Conservation (phyloP, 2,329 filamentous ascomycete species). For the Phialemonium atrogriseum region DNA sequence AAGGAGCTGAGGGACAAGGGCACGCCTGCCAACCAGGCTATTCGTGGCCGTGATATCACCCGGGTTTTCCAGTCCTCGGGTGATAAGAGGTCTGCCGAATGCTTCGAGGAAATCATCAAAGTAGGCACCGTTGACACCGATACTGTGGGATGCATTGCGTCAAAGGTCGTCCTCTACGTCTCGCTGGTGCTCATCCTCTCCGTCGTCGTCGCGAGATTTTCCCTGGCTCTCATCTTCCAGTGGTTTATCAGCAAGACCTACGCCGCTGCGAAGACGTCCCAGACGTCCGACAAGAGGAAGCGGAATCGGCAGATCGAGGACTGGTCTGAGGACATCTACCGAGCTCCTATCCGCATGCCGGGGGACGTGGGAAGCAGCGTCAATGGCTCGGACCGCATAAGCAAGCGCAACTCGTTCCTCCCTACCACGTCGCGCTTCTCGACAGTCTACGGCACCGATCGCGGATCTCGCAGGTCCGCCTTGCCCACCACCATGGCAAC, state of each 20-base stretch:
- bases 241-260: constrained; percentile 92
- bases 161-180: constrained; percentile 91
- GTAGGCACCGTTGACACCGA: constrained; percentile 94
- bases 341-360: constrained; percentile 72
- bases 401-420: constrained; percentile 77
- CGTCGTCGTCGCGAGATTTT: constrained; percentile 78
- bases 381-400: constrained; percentile 55
- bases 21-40: constrained; percentile 47
- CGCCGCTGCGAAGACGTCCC: constrained; percentile 75
- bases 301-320: constrained; percentile 92
- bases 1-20: constrained; percentile 66
- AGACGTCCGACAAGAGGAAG: constrained; percentile 72
- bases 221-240: constrained; percentile 85
- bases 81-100: constrained; percentile 78
- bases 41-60: constrained; percentile 83
- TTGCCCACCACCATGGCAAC: constrained; percentile 91
- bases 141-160: constrained; percentile 94
- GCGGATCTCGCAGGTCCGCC: constrained; percentile 36
- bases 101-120: constrained; percentile 88
- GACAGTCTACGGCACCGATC: constrained; percentile 74
- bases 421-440: constrained; percentile 94
- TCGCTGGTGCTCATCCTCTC: constrained; percentile 86
- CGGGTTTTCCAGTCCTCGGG: constrained; percentile 70
- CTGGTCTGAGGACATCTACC: constrained; percentile 96
- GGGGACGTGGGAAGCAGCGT: constrained; percentile 64